Base-by-base conservation (phyloP, 2,329 filamentous ascomycete species). In the Clarireedia paspali region DNA sequence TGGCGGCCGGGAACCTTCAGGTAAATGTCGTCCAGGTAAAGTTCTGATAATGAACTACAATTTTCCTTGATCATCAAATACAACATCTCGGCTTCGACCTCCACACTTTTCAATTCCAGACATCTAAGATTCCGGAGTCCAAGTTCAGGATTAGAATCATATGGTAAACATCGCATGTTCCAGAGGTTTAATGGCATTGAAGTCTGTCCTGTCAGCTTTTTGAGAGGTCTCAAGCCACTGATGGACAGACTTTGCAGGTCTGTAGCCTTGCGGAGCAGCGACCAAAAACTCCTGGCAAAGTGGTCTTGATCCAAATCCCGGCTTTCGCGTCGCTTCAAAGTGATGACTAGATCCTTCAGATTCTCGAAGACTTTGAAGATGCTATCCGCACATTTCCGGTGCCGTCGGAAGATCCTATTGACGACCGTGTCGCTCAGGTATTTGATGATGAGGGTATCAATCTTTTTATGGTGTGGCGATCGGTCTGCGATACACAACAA, bases 331-430 rank as follows among this genome's bases (percentile, higher is more conserved):
- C 74, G 70, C 53, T 76, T 75, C 36, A 79, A 62, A 2, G 74
- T 75, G 49, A 81, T 59, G 38, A 77, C 70, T 17, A 81, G 67
- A 51, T 77, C 71, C 60, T 75, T 70, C 15, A 81, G 63, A 1
- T 67, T 64, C 26, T 66, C 61, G 20, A 80, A 70, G 1, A 73
- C 68, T 36, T 59, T 66, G 59, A 77, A 74, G 44, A 78, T 74
- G 60, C 80, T 79, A 60, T 67, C 68, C 14, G 80, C 70, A 59
- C 80, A 78, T 51, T 72, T 20, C 20, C 73, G 0, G 75, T 20
- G 78, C 59, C 80, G 80, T 57, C 74, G 72, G 72, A 75, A 79
- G 3, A 81, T 71, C 50, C 73, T 72, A 14, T 74, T 73, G 24
- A 80, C 65, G 17, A 76, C 72, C 7, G 72, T 70, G 58, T 80